phyloP scores from a whole-genome alignment of 345 rosid species.

The Pseudoturritis turrita region DNA sequence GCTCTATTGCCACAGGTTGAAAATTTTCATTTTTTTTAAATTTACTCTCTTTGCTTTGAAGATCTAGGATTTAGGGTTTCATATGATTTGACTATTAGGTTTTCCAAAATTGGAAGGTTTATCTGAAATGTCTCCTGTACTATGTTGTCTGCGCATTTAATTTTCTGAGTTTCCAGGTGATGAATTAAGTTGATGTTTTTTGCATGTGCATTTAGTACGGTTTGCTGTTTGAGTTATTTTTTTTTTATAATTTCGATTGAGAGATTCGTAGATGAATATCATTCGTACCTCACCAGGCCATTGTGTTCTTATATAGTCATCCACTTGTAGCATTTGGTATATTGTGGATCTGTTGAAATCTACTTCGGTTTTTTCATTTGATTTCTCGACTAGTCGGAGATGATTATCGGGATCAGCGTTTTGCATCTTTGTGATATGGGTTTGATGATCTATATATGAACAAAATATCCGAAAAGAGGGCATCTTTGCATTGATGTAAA shows the following conservation, averaged over 20 bases:
- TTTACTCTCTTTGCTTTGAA: not conserved
- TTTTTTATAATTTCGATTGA: no score
- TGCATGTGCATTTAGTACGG: not conserved
- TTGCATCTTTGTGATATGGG: not conserved
- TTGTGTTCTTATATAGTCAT: not conserved
- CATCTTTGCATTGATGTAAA: not conserved
- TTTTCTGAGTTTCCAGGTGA: conserved; percentile 1
- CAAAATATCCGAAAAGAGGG: not conserved
- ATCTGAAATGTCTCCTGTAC: not conserved
- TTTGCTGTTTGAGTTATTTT: not conserved
- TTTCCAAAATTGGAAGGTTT: not conserved
- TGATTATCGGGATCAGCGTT: not conserved
- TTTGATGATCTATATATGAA: not conserved
- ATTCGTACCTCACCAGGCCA: not conserved
- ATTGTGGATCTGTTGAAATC: not conserved
- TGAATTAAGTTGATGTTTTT: not conserved
- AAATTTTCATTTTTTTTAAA: not conserved
- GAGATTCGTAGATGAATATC: not conserved
- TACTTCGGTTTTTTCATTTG: not conserved
- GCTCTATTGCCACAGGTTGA: conserved; percentile 75
- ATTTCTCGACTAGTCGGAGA: not conserved
- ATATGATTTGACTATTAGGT: not conserved
- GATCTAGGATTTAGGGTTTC: conserved; percentile 1
- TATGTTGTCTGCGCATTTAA: conserved; percentile 15
- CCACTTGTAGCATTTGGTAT: not conserved